A percentile compares a stretch with the other conserved stretches of the same genome.
Evolutionary conservation across 345 rosid genomes (phyloP).

Genomic region (Arabidopsis suecica): DNA sequence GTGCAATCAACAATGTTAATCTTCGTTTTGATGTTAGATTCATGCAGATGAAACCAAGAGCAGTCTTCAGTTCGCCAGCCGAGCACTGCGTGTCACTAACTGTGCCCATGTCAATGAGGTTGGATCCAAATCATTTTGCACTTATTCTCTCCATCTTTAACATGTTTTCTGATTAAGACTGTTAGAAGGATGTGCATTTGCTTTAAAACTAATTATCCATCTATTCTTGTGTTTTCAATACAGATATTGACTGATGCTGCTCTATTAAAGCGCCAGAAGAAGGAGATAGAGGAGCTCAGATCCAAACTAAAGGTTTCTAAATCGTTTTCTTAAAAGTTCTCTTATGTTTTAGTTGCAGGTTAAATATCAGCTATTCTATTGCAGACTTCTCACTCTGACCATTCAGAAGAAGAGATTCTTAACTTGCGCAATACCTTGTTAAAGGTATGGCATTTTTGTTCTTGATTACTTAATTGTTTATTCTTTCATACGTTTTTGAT

Average conservation of each 20-base stretch:
- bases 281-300: slow-evolving; percentile 96
- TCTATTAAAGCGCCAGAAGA: slow-evolving; percentile 92
- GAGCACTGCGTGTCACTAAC: slow-evolving; percentile 90
- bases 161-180: neutral
- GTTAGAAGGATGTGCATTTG: slow-evolving; percentile 27
- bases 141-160: slow-evolving; percentile 22
- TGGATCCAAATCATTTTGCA: slow-evolving; percentile 33
- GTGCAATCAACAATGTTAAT: slow-evolving; percentile 7
- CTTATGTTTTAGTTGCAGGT: slow-evolving; percentile 21
- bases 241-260: slow-evolving; percentile 97
- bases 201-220: neutral
- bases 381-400: slow-evolving; percentile 89
- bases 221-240: slow-evolving; percentile 28
- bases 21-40: slow-evolving; percentile 58
- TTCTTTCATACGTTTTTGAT: slow-evolving; percentile 10
- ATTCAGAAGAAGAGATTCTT: slow-evolving; percentile 86
- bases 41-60: slow-evolving; percentile 98
- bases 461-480: slow-evolving; percentile 22
- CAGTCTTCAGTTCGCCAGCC: slow-evolving; percentile 95
- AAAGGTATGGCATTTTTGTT: slow-evolving; percentile 57
- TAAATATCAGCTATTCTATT: slow-evolving; percentile 26
- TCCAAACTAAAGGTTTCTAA: slow-evolving; percentile 75
- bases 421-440: slow-evolving; percentile 87
- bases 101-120: slow-evolving; percentile 98
- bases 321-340: slow-evolving; percentile 7